phyloP scores from a whole-genome alignment of 306 rosid genomes.

The Nissolia schottii region DNA sequence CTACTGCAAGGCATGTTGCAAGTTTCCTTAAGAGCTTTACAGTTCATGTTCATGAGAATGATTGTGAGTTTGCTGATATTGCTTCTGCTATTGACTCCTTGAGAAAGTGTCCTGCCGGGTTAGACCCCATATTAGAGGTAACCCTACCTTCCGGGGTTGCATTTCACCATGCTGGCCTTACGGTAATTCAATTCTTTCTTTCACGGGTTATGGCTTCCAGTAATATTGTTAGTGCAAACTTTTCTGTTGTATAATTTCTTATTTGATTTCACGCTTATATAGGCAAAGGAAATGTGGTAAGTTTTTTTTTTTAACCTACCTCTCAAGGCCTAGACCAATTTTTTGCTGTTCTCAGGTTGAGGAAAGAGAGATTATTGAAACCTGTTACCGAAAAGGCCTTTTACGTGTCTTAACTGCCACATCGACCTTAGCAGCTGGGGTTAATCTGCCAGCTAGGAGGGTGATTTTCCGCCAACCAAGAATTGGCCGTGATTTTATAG shows the following conservation, averaged over 20 bases:
- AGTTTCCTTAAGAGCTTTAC: constrained; percentile 65
- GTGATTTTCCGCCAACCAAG: constrained; percentile 95
- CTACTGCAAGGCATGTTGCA: constrained; percentile 87
- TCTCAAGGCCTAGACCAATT: constrained; percentile 10
- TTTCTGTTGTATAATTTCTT: constrained; percentile 11
- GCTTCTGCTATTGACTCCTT: constrained; percentile 69
- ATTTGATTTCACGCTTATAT: background rate
- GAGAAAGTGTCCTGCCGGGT: constrained; percentile 78
- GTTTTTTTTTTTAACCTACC: background rate
- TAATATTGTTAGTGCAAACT: background rate
- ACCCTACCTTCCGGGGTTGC: constrained; percentile 90
- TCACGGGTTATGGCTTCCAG: constrained; percentile 15
- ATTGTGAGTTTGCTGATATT: constrained; percentile 61
- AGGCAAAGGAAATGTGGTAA: constrained; percentile 2
- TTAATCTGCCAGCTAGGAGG: constrained; percentile 93
- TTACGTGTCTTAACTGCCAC: constrained; percentile 93
- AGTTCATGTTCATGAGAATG: constrained; percentile 35
- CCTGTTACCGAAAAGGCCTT: constrained; percentile 91
- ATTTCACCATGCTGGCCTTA: constrained; percentile 97
- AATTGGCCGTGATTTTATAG: constrained; percentile 91
- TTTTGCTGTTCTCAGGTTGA: constrained; percentile 59
- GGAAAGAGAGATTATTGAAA: constrained; percentile 93
- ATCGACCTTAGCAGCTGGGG: constrained; percentile 97
- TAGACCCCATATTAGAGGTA: constrained; percentile 89
- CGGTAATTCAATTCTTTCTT: constrained; percentile 48